Conservation (phyloP, 2,329 filamentous ascomycete genomes). For the Cadophora sp. region DNA sequence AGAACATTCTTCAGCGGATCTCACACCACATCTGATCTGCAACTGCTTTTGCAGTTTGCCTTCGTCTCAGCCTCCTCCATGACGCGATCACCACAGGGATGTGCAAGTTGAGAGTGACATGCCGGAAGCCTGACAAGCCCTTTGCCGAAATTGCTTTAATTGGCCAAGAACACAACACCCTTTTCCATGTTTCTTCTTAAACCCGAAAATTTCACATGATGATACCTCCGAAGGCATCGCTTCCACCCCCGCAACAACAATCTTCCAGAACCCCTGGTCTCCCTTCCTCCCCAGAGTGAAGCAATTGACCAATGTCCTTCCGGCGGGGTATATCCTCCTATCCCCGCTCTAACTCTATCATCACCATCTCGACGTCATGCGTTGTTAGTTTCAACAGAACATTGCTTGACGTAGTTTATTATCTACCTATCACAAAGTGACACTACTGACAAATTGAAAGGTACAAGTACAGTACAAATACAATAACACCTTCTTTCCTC, state of each 20-base stretch:
- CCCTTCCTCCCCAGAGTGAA: not conserved
- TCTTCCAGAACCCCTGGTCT: not conserved
- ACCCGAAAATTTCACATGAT: not conserved
- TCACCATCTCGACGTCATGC: slow-evolving; percentile 7
- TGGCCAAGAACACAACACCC: not conserved
- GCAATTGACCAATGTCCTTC: slow-evolving; percentile 13
- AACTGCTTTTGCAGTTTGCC: not conserved
- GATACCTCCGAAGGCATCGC: not conserved
- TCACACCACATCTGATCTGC: slow-evolving; percentile 6
- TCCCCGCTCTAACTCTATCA: slow-evolving; percentile 1
- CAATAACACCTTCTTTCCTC: not conserved
- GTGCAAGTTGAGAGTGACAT: not conserved
- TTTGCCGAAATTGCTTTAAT: too few species aligned
- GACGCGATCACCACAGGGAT: not conserved
- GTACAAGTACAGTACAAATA: not conserved
- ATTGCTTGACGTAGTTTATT: slow-evolving; percentile 11
- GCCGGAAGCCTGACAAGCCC: slow-evolving; percentile 1
- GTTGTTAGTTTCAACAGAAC: not conserved
- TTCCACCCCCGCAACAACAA: not conserved
- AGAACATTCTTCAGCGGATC: not conserved
- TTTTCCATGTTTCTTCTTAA: not conserved
- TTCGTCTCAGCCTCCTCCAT: slow-evolving; percentile 5
- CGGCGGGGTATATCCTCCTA: not conserved
- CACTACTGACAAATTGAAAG: not conserved
- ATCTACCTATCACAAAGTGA: not conserved